Evolutionary conservation across 331 rosid genomes (phyloP).

Genomic region (Rosa hybrid): DNA sequence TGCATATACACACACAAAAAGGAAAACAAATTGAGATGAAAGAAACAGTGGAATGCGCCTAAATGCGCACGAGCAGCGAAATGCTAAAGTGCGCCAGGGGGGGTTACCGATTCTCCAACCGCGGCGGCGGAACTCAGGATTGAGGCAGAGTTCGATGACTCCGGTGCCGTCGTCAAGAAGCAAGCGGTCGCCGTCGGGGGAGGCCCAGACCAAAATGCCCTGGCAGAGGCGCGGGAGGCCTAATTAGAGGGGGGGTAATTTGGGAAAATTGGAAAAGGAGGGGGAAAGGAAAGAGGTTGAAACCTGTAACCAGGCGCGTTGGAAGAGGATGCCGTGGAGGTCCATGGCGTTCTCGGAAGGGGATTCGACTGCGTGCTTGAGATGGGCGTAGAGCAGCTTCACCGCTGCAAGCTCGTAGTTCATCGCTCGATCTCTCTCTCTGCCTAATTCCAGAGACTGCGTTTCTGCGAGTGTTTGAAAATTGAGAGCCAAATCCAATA

Average conservation of each 20-base stretch:
- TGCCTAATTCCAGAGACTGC: neutral
- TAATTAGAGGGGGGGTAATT: neutral
- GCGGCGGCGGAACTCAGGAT: conserved; percentile 51
- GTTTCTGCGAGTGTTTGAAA: neutral
- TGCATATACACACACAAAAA: conserved; percentile 9
- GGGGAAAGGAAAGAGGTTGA: neutral
- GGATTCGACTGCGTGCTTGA: conserved; percentile 54
- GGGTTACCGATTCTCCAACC: conserved; percentile 56
- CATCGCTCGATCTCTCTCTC: conserved; percentile 35
- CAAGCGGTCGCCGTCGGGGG: conserved; percentile 31
- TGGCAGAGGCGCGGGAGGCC: conserved; percentile 6
- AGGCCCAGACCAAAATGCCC: conserved; percentile 59
- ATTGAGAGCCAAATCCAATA: conserved; percentile 2
- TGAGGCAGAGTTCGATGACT: conserved; percentile 52
- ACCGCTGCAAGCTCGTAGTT: conserved; percentile 74
- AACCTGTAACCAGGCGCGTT: conserved; percentile 86
- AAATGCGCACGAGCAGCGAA: neutral
- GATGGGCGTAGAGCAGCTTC: conserved; percentile 60
- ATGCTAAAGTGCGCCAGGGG: neutral
- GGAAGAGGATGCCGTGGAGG: conserved; percentile 76
- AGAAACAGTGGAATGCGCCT: neutral
- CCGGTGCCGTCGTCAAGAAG: conserved; percentile 84
- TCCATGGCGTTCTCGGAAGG: conserved; percentile 41
- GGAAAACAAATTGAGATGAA: neutral
- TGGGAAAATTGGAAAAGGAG: neutral